These are phyloP conservation scores for Fusarium buxicola DNA, from an alignment of 2,329 filamentous ascomycete genomes.

Conservation along the genomic window DNA sequence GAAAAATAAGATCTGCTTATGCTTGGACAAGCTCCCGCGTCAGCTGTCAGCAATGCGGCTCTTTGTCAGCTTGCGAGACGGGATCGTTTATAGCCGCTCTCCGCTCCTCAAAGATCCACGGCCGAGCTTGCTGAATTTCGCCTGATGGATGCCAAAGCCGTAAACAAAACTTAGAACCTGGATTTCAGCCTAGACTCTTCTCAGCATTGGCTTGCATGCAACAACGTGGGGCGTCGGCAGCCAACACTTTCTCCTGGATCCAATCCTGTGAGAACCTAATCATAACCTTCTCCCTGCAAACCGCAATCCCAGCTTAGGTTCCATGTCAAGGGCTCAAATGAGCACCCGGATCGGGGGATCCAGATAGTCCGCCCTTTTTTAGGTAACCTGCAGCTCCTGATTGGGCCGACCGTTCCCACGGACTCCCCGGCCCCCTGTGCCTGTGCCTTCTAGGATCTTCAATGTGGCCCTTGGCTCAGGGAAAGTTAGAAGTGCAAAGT, in stretches of 20 bases:
- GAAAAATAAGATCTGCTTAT: not conserved
- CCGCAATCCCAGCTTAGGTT: conserved; percentile 16
- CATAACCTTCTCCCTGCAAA: conserved; percentile 23
- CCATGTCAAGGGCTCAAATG: not conserved
- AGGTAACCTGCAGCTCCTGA: conserved; percentile 21
- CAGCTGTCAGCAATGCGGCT: conserved; percentile 20
- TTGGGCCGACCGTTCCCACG: conserved; percentile 26
- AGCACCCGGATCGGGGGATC: conserved; percentile 17
- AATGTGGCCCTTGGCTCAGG: conserved; percentile 5
- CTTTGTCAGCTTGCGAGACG: conserved; percentile 29
- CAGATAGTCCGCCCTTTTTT: conserved; percentile 27
- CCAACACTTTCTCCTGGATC: conserved; percentile 16
- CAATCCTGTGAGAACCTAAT: conserved; percentile 30
- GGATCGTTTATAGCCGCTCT: conserved; percentile 9
- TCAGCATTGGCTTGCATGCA: conserved; percentile 24
- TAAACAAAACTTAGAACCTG: conserved; percentile 11
- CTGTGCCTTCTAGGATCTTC: conserved; percentile 19
- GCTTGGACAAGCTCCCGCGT: conserved; percentile 26
- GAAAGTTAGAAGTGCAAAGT: conserved; percentile 6
- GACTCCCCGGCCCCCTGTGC: conserved; percentile 19
- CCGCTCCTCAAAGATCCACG: conserved; percentile 19
- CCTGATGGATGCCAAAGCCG: not conserved
- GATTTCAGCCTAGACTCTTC: conserved; percentile 23
- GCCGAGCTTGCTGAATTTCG: too few species aligned
- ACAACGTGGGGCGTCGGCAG: conserved; percentile 23